Base-by-base conservation (phyloP, 2,329 filamentous ascomycete species). In the Neonectria magnoliae region DNA sequence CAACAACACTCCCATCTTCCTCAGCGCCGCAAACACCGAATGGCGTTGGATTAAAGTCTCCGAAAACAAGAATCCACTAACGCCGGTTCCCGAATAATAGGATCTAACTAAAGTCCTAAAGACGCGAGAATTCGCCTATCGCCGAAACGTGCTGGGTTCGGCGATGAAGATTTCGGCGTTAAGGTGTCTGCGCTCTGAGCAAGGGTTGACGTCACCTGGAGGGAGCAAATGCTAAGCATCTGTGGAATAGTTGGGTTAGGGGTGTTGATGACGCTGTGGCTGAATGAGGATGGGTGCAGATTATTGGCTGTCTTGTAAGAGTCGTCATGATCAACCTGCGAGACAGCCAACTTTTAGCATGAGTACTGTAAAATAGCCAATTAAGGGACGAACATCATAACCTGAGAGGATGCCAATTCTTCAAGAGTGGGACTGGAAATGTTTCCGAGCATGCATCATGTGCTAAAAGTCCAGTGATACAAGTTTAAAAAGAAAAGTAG, bases 101-200 rank as follows among this genome's bases (percentile, higher is more conserved):
- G 5, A 25, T 5, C 27, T 31, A 8, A 31, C 29, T 5, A n/a
- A 50, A 48, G 47, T 27, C 25, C 47, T 6, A 13, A n/a, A 31
- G 16, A n/a, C 16, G 27, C n/a, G 27, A 9, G 47, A 18, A 5
- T 31, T 50, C 47, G 18, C 48, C 48, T 51, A 51, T 33, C 48
- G 27, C 48, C 48, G 48, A 51, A 14, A 51, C 11, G 0, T 9
- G 45, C 3, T 14, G 45, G 16, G 45, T 18, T 50, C 27, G 48
- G 48, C 29, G 48, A 33, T 51, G 48, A 20, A 51, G 29, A 18
- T 20, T 51, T 51, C 29, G 48, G 48, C 29, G 48, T 51, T 50
- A 50, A 31, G 47, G 8, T 2, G 5, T 18, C 47, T 50, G 27
- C 47, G 16, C 18, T 9, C 5, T 36, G 48, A 33, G n/a, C 5